Percentiles rank a stretch among this genome's conserved stretches.
phyloP scores from a whole-genome alignment of 2,329 filamentous ascomycete genomes.

The Juglanconis sp. region DNA sequence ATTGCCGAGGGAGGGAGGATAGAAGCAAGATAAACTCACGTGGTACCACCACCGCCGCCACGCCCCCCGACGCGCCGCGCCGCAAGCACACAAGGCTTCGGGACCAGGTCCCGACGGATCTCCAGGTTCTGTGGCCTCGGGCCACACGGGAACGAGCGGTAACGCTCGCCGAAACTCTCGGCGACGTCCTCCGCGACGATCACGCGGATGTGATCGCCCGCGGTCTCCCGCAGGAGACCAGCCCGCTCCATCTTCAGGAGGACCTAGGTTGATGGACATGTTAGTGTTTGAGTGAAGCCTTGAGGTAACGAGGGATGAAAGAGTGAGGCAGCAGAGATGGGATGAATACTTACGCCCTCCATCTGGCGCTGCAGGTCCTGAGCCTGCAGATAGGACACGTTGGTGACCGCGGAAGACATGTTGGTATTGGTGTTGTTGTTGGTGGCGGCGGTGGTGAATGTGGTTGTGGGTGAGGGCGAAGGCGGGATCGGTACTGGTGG shows the following conservation, averaged over 20 bases:
- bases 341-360: constrained; percentile 3
- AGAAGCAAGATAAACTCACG: no score
- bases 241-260: constrained; percentile 8
- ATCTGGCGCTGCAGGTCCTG: neutral
- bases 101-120: constrained; percentile 8
- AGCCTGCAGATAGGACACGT: neutral
- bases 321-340: no score
- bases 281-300: neutral
- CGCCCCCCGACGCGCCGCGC: no score
- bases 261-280: neutral
- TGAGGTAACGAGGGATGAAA: no score
- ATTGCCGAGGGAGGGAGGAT: no score
- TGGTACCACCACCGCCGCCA: no score
- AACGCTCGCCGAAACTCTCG: constrained; percentile 2
- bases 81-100: neutral
- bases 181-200: constrained; percentile 15
- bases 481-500: neutral
- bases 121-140: neutral
- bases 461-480: neutral
- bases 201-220: constrained; percentile 11
- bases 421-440: neutral
- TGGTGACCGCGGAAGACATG: neutral
- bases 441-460: neutral
- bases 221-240: neutral
- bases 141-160: constrained; percentile 4